Conservation (phyloP, 2,329 filamentous ascomycete genomes). For the Colletotrichum liriopes region DNA sequence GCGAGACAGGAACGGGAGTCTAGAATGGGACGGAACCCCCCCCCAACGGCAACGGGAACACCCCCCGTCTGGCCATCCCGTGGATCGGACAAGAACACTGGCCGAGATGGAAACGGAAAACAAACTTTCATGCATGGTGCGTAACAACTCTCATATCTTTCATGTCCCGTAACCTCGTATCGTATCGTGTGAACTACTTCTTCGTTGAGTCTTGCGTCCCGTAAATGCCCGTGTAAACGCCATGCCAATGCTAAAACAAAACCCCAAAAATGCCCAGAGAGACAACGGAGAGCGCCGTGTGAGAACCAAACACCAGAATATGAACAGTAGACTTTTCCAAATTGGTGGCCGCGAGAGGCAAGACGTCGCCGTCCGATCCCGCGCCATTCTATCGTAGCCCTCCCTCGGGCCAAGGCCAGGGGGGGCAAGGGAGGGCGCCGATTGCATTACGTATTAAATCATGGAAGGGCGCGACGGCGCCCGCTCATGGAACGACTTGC, state of each 20-base stretch:
- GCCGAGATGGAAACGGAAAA: not conserved
- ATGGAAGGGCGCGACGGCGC: conserved; percentile 24
- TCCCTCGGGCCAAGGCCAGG: not conserved
- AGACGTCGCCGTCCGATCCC: not conserved
- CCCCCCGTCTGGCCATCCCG: not conserved
- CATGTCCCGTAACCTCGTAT: not conserved
- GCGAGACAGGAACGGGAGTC: not conserved
- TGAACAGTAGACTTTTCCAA: not conserved
- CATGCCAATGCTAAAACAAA: not conserved
- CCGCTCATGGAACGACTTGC: conserved; percentile 32
- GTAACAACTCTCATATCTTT: not conserved
- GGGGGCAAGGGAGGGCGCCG: not conserved
- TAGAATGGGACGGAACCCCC: not conserved
- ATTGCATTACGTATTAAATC: conserved; percentile 11
- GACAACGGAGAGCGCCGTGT: not conserved
- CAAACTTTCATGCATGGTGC: not conserved
- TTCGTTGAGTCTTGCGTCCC: not conserved
- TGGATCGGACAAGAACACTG: not conserved
- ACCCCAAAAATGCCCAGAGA: not conserved
- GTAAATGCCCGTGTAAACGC: conserved; percentile 3
- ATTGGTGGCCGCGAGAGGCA: not conserved
- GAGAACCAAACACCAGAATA: not conserved
- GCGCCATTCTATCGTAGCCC: not conserved
- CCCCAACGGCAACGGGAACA: not conserved
- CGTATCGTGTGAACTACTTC: not conserved